Base-by-base conservation (phyloP, 345 rosid genomes). In the Bruguiera sexangula region DNA sequence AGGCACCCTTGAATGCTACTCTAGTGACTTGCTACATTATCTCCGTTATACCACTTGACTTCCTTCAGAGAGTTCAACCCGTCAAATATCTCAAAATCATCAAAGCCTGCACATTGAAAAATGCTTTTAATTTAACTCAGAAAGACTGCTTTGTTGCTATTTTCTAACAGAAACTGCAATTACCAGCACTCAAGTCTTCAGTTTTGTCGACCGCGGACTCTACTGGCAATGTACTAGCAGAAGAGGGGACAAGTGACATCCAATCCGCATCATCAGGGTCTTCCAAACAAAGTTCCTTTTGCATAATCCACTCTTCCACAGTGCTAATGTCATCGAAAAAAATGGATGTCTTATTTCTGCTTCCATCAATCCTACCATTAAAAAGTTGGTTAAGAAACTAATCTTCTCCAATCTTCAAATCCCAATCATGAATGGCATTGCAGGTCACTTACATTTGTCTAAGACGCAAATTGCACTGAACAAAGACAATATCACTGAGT, bases 391-490 rank as follows among this genome's bases (percentile, higher is more conserved):
- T 43, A 43, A 43, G 19, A 13, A 39, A 43, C 5, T 0, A 43
- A 43, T 43, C 16, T 43, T 43, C 18, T 43, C 18, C 18, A 32
- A 37, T 56, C 55, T 4, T 72, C 64, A 15, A 34, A 20, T 18
- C 54, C 69, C 61, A 63, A 63, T 43, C 60, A 60, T 7, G 58
- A 9, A 67, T 13, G 27, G 20, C 30, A 2, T 58, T 32, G 13
- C 8, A 61, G 22, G 27, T 8, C 58, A 39, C 91, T 78, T 82
- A 88, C 93, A 69, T 79, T 75, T 85, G 87, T 74, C 75, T 82
- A 65, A 95, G 86, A 29, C 82, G 96, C 81, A 92, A 78, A 78
- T 95, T 95, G 79, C 82, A 87, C 80, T 83, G 98, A 63, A 92
- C 96, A 79, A 85, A 92, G 60, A 85, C 76, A 67, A 87, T 80